Evolutionary conservation across 345 rosid species (phyloP).

Genomic region (Ceriops decandra): DNA sequence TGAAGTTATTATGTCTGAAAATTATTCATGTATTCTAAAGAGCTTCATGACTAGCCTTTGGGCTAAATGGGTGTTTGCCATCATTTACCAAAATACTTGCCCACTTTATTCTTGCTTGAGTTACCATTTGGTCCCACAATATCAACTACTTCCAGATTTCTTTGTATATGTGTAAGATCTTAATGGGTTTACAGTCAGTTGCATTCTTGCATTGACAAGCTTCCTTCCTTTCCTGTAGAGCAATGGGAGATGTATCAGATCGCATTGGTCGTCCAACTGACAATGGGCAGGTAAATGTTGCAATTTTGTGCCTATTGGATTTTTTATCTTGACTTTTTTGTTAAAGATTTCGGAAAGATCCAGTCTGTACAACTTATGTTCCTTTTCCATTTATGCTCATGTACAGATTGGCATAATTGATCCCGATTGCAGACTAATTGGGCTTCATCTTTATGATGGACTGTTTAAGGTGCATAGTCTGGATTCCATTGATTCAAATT

Average conservation of each 20-base stretch:
- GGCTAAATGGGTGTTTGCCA: no score
- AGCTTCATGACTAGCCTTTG: no score
- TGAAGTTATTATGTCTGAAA: no score
- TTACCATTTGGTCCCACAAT: background rate
- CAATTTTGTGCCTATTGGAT: background rate
- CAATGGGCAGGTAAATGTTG: conserved; percentile 73
- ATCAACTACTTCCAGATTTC: background rate
- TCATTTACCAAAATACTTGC: no score
- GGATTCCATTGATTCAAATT: conserved; percentile 4
- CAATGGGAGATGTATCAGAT: conserved; percentile 98
- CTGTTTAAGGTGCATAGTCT: conserved; percentile 66
- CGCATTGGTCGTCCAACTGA: conserved; percentile 86
- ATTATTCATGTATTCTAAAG: no score
- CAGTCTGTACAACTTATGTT: background rate
- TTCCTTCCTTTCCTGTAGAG: conserved; percentile 37
- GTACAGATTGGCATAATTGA: conserved; percentile 90
- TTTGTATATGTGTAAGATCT: no score
- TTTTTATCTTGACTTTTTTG: background rate
- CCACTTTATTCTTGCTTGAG: background rate
- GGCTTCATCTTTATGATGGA: conserved; percentile 95
- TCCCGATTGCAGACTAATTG: conserved; percentile 92
- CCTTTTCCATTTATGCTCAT: background rate
- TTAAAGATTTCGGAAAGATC: background rate
- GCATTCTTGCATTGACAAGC: conserved; percentile 4
- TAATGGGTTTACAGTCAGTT: background rate